These are phyloP conservation scores for Chernovozyma aurita DNA, from an alignment of 1,139 yeast species.

Conservation along the genomic window DNA sequence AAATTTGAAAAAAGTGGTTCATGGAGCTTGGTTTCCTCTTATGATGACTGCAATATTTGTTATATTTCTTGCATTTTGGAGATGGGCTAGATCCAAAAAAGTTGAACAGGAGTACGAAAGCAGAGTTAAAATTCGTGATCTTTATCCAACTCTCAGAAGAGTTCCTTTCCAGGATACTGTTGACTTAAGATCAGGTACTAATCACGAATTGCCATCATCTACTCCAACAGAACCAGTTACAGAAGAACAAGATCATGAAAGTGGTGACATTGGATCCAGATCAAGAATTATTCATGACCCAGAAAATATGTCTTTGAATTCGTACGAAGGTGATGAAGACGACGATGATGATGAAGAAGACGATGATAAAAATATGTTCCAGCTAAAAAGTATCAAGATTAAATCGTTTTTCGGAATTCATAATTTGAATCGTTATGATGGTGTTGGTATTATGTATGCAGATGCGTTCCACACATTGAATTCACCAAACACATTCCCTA, in stretches of 20 bases:
- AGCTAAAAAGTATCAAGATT: conserved; percentile 10
- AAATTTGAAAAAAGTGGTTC: conserved; percentile 46
- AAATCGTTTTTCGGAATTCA: conserved; percentile 19
- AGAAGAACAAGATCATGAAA: background rate
- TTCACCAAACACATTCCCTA: conserved; percentile 42
- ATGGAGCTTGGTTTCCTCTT: conserved; percentile 60
- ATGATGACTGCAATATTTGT: conserved; percentile 32
- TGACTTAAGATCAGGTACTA: conserved; percentile 9
- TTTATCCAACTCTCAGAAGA: conserved; percentile 22
- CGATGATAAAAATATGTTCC: conserved; percentile 1
- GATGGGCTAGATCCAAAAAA: conserved; percentile 42
- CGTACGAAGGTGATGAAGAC: conserved; percentile 1
- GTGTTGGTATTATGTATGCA: conserved; percentile 40
- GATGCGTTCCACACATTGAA: conserved; percentile 26
- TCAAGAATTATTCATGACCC: background rate
- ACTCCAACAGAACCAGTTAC: too few species aligned
- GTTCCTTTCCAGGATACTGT: conserved; percentile 20
- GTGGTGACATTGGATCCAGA: background rate
- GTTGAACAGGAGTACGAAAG: conserved; percentile 31
- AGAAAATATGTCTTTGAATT: background rate
- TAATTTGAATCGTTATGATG: conserved; percentile 23
- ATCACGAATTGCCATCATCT: conserved; percentile 2
- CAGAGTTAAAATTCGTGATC: conserved; percentile 25
- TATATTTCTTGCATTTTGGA: conserved; percentile 38
- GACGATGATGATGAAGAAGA: background rate